Base-by-base conservation (phyloP, 371 early-diverging fungal species). In the Syncephalastrum racemosum region DNA sequence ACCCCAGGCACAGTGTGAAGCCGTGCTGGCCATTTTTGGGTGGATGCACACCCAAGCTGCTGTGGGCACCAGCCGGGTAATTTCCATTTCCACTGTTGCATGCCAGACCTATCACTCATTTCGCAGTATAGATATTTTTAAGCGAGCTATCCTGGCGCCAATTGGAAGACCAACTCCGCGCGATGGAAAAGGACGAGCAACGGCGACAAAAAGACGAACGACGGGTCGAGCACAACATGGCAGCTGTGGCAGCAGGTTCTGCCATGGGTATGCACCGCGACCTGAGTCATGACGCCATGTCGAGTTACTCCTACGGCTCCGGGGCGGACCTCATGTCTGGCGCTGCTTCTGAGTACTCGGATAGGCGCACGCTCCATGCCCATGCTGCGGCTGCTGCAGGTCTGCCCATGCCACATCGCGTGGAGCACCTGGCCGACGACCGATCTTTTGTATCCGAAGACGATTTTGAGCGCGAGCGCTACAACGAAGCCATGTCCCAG, bases 1-100 rank as follows among this genome's bases (percentile, higher is more conserved):
- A 7, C 62, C 69, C 13, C 56, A 73, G 55, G 73, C 59, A 1
- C 75, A 78, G 54, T 90, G 89, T 71, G 83, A 86, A 56, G 77
- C 79, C 4, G 71, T 87, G 27, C 60, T 82, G 5, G 71, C 81
- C 5, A 75, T 71, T 23, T 77, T 85, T 60, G 86, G 84, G 18
- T 96, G 93, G 92, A 61, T 64, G 6, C 53, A 68, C 40, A 61
- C 68, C 41, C 88, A 92, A 60, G 88, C 87, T 41, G 77, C 81
- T 18, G 68, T 93, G 7, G 96, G 97, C 41, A 77, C 76, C 48
- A 71, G 68, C 14, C 79, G 82, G 59, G 82, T 79, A 71, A 65
- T 54, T 54, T 6, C n/a, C 16, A 43, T 39, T 19, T 19, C 44
- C 22, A 7, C 22, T 16, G 13, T 14, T 10, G 8, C 1, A 45